Base-by-base conservation (phyloP, 2,329 filamentous ascomycete genomes). In the Exophiala calicioides region DNA sequence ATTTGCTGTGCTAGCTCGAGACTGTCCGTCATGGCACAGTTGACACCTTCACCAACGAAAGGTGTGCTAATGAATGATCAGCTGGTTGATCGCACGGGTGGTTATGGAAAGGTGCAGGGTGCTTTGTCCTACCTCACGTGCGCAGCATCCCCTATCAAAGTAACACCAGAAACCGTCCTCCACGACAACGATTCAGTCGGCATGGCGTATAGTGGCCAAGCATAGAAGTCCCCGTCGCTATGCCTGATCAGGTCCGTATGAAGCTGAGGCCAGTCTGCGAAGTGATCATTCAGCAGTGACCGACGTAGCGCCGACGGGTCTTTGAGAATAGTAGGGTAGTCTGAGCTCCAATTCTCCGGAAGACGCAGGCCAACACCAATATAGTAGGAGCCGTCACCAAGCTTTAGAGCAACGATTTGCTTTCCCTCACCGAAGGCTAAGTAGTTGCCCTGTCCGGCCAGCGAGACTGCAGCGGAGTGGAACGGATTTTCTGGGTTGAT, bases 401-500 rank as follows among this genome's bases (percentile, higher is more conserved):
- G 58, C 2, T 46, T 51, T 3, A 50, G 47, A 33, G 57, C 41
- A n/a, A 47, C 50, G 19, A 58, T 53, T 23, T 60, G 56, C 30
- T 57, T 51, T 7, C 31, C 27, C 24, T 40, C 33, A 26, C 40
- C 44, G 3, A 60, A 32, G 30, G 43, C 46, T 13, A 61, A 31
- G 3, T 45, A 44, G 7, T 31, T 26, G 8, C 51, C 42, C 3
- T 30, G 26, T 3, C 55, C 57, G 5, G 55, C 58, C 19, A 63
- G 52, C 1, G 53, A 38, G 1, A 37, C 34, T 18, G 56, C 58
- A 1, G 48, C 56, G 0, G 44, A 13, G 33, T 68, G 62, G 19
- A 57, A 39, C 7, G 62, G 63, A 32, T 66, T 67, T 0, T 35
- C 30, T 2, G 41, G 58, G 8, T 32, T 33, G 37, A 68, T 58